Percentiles rank a stretch among this genome's conserved stretches.
Conservation (phyloP, 2,329 filamentous ascomycete genomes). For the Alternaria sp. region DNA sequence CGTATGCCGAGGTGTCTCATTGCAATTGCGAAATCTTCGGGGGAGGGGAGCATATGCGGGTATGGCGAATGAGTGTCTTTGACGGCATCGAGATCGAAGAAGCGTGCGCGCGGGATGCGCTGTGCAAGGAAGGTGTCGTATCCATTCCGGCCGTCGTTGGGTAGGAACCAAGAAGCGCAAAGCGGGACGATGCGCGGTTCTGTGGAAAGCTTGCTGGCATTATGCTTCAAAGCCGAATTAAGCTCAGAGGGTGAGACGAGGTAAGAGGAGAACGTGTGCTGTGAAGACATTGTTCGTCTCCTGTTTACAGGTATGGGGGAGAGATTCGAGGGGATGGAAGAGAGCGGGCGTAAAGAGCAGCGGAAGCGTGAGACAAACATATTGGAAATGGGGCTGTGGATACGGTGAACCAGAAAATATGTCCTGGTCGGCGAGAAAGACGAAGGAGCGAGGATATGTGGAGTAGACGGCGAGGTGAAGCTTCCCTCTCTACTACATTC, state of each 20-base stretch:
- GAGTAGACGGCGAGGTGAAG: conserved; percentile 31
- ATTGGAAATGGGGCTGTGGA: conserved; percentile 29
- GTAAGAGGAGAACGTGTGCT: conserved; percentile 73
- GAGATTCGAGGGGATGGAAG: conserved; percentile 23
- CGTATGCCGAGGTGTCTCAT: conserved; percentile 90
- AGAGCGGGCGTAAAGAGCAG: conserved; percentile 35
- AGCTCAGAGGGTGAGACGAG: conserved; percentile 87
- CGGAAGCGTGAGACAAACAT: conserved; percentile 46
- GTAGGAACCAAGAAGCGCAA: conserved; percentile 95
- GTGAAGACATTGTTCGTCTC: conserved; percentile 41
- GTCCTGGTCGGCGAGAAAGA: conserved; percentile 14
- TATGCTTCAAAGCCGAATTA: conserved; percentile 80
- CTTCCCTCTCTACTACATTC: conserved; percentile 34
- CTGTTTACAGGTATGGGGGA: conserved; percentile 21
- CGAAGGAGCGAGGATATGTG: conserved; percentile 15
- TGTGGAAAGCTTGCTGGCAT: conserved; percentile 80
- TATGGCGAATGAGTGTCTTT: conserved; percentile 89
- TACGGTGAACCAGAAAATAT: conserved; percentile 8
- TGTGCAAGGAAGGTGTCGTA: conserved; percentile 80
- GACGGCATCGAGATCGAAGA: conserved; percentile 94
- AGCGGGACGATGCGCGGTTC: conserved; percentile 85
- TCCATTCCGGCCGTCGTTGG: conserved; percentile 86
- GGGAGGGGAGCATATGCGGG: conserved; percentile 92
- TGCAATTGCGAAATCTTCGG: conserved; percentile 81
- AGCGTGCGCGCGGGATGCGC: conserved; percentile 87